Conservation (phyloP, 768 basidiomycete species). For the Cyclocybe cylindracea region DNA sequence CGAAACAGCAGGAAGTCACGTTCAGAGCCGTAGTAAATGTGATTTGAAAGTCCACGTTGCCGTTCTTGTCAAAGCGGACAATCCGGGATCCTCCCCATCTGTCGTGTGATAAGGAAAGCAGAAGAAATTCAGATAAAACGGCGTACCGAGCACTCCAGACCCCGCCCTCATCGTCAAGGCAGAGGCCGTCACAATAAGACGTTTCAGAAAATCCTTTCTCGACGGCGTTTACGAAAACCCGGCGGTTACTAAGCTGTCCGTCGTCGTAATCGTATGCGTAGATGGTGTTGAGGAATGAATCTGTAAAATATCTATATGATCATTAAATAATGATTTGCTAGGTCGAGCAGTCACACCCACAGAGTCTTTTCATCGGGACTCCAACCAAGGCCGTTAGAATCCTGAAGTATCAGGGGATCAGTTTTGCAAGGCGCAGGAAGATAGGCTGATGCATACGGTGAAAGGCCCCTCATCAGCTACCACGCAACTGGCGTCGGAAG, state of each 20-base stretch:
- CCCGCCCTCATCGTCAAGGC: conserved; percentile 61
- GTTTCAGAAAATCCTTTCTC: conserved; percentile 49
- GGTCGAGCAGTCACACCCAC: conserved; percentile 33
- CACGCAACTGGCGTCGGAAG: conserved; percentile 42
- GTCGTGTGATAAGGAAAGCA: conserved; percentile 10
- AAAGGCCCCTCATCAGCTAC: conserved; percentile 66
- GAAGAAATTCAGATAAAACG: background rate
- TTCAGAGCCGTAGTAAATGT: conserved; percentile 62
- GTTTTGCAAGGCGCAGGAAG: conserved; percentile 3
- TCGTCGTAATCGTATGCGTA: conserved; percentile 67
- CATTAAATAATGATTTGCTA: conserved; percentile 4
- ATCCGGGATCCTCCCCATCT: conserved; percentile 70
- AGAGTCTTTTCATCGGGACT: conserved; percentile 61
- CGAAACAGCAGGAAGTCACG: conserved; percentile 71
- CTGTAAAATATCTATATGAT: conserved; percentile 64
- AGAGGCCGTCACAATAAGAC: conserved; percentile 66
- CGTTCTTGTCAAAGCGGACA: conserved; percentile 54
- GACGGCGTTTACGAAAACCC: conserved; percentile 58
- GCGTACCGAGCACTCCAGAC: conserved; percentile 63
- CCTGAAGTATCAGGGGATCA: conserved; percentile 33
- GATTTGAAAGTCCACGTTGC: conserved; percentile 56
- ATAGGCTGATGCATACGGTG: conserved; percentile 42
- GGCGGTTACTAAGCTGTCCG: conserved; percentile 56
- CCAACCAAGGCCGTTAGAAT: conserved; percentile 69
- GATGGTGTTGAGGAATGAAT: conserved; percentile 65